Evolutionary conservation across 495 filamentous ascomycete genomes (phyloP).

Genomic region (Trichoderma orchidacearum): DNA sequence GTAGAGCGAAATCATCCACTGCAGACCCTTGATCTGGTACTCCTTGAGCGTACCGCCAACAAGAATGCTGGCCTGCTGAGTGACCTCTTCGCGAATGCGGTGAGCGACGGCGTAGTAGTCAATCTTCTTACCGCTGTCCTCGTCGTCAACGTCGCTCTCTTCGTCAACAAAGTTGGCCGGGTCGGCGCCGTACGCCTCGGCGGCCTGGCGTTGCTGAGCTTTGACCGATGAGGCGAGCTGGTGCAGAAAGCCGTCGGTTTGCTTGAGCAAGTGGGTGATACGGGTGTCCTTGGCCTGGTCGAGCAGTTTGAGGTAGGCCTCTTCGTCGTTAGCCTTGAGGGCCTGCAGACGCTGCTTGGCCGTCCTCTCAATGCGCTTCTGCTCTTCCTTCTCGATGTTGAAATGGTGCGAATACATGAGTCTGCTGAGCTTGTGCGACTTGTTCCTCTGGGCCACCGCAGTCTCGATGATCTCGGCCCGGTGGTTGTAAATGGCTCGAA

Average conservation of each 20-base stretch:
- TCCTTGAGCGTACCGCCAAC: conserved; percentile 90
- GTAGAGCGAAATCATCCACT: conserved; percentile 99
- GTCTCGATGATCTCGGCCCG: conserved; percentile 27
- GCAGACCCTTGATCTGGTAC: conserved; percentile 93
- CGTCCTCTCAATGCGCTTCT: conserved; percentile 90
- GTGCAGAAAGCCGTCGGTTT: conserved; percentile 93
- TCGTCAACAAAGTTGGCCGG: conserved; percentile 39
- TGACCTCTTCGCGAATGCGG: conserved; percentile 83
- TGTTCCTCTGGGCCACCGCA: conserved; percentile 29
- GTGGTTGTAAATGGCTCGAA: conserved; percentile 54
- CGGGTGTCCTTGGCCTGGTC: conserved; percentile 98
- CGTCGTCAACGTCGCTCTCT: conserved; percentile 46
- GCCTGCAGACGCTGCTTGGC: conserved; percentile 99
- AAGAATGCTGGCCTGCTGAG: conserved; percentile 65
- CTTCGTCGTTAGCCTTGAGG: conserved; percentile 96
- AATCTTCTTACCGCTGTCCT: conserved; percentile 60
- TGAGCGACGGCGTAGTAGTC: conserved; percentile 99
- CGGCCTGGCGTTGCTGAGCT: conserved; percentile 72
- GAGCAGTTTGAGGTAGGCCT: conserved; percentile 90
- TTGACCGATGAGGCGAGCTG: conserved; percentile 90
- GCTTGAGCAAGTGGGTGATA: conserved; percentile 89
- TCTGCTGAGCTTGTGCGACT: conserved; percentile 73
- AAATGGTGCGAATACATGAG: conserved; percentile 80
- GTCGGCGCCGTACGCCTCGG: conserved; percentile 61
- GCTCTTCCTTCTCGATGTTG: conserved; percentile 97